Evolutionary conservation across 2,329 filamentous ascomycete species (phyloP), one percentile per base, ranked within the genome.

Genomic region (Drechslera avenae): DNA sequence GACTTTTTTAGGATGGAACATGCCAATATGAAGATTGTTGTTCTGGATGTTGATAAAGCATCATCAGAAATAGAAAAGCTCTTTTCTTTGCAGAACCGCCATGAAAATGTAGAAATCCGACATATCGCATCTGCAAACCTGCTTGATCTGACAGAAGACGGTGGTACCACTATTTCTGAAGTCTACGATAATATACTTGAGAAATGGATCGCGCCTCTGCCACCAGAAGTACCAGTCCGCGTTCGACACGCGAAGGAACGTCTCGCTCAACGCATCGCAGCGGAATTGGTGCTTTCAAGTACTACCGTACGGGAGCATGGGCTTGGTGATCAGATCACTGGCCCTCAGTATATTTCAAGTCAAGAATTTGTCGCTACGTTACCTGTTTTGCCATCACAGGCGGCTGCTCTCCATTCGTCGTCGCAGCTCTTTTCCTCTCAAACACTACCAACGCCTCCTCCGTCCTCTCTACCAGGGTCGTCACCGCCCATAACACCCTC

Each of bases 271-370:
- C 64, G 61, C 3, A 44, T 74, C 13, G 73, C 76, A 12, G 66
- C 70, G 4, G 71, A 77, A 35, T 39, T 78, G 2, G 55, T 69
- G 2, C 56, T 79, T 4, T 69, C 75, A 28, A 73, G 69, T 39
- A 52, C 33, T 13, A 59, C 61, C n/a, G 21, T 68, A 19, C 54
- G 50, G 3, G 39, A 33, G 4, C 26, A 44, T 7, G 55, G 58
- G 3, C n/a, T 43, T n/a, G 37, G 43, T 21, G 33, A 33, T 13
- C 26, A 28, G 30, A 48, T 21, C 3, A 49, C 54, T 8, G 39
- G 39, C 8, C 39, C 39, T n/a, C 54, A 58, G 5, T 16, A 30
- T n/a, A 39, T 35, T 3, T 13, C 49, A 9, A 55, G 34, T 30
- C 55, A 66, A 36, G 46, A 56, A 32, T 54, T 47, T 23, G 34